Evolutionary conservation across 2,329 filamentous ascomycete species (phyloP).

Genomic region (Penicillium polonicum): DNA sequence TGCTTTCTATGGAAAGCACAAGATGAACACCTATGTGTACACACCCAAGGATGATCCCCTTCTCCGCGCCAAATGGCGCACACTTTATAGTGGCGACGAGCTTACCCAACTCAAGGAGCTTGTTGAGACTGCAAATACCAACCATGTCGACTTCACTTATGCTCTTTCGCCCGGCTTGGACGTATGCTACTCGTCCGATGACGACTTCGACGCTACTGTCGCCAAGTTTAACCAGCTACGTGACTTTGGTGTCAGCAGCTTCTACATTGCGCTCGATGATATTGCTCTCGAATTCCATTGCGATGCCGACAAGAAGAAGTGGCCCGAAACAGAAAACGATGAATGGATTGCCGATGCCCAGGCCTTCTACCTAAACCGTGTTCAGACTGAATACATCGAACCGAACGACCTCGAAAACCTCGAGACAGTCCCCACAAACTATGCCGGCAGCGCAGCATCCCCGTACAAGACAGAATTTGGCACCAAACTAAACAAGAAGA

Average conservation of each 20-base stretch:
- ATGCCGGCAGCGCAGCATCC: background rate
- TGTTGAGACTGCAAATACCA: background rate
- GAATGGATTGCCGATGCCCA: background rate
- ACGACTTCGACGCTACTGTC: background rate
- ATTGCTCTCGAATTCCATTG: background rate
- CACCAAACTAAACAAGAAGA: slow-evolving; percentile 24
- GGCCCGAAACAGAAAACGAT: background rate
- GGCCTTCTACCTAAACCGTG: slow-evolving; percentile 1
- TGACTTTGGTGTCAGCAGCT: background rate
- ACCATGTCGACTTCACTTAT: slow-evolving; percentile 1
- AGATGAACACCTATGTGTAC: slow-evolving; percentile 28
- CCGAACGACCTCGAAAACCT: background rate
- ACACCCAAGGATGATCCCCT: slow-evolving; percentile 26
- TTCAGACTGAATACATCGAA: background rate
- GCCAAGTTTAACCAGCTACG: background rate
- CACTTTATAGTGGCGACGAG: slow-evolving; percentile 17
- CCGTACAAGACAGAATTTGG: slow-evolving; percentile 16
- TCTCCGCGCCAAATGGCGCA: slow-evolving; percentile 22
- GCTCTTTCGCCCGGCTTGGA: background rate
- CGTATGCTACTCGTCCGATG: background rate
- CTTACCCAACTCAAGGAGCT: slow-evolving; percentile 2
- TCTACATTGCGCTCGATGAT: slow-evolving; percentile 1
- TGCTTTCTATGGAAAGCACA: slow-evolving; percentile 23
- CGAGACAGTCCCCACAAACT: background rate
- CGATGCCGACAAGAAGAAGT: background rate